A percentile compares a stretch with the other conserved stretches of the same genome.
phyloP scores from a whole-genome alignment of 768 basidiomycete species.

The Boletus rufocinnamomeus region DNA sequence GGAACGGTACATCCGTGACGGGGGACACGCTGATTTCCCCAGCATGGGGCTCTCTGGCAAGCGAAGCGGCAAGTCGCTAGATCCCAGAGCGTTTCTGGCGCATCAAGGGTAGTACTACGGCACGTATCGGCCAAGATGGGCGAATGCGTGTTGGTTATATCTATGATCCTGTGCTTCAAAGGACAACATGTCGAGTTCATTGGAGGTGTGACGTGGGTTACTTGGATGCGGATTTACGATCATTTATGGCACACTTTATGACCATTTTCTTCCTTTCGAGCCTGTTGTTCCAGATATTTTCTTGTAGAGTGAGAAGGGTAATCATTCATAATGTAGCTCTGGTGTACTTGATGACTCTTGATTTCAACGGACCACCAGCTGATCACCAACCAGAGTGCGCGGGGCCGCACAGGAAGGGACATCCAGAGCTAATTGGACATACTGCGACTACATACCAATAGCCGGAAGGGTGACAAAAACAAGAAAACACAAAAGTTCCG shows the following conservation, averaged over 20 bases:
- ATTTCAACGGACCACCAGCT: too few species aligned
- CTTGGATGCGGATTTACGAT: not conserved
- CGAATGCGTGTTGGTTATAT: not conserved
- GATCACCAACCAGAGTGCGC: too few species aligned
- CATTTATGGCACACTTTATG: constrained; percentile 2
- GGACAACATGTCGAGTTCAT: not conserved
- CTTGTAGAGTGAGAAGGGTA: not conserved
- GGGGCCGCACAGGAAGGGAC: too few species aligned
- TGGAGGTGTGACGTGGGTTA: not conserved
- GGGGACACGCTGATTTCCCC: constrained; percentile 35
- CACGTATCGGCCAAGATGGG: not conserved
- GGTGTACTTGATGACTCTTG: not conserved
- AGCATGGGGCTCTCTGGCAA: constrained; percentile 40
- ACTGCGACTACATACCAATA: too few species aligned
- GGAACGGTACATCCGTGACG: constrained; percentile 35
- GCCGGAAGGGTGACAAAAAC: too few species aligned
- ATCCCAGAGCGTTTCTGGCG: constrained; percentile 45
- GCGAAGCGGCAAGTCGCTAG: constrained; percentile 36
- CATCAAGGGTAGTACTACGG: constrained; percentile 11
- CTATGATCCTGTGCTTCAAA: not conserved
- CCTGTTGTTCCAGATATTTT: not conserved
- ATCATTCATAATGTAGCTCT: not conserved
- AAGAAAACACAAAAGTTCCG: too few species aligned
- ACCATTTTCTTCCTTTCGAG: not conserved
- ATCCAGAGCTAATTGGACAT: too few species aligned